phyloP scores from a whole-genome alignment of 139 green algal genomes.

The Closterium sp. region DNA sequence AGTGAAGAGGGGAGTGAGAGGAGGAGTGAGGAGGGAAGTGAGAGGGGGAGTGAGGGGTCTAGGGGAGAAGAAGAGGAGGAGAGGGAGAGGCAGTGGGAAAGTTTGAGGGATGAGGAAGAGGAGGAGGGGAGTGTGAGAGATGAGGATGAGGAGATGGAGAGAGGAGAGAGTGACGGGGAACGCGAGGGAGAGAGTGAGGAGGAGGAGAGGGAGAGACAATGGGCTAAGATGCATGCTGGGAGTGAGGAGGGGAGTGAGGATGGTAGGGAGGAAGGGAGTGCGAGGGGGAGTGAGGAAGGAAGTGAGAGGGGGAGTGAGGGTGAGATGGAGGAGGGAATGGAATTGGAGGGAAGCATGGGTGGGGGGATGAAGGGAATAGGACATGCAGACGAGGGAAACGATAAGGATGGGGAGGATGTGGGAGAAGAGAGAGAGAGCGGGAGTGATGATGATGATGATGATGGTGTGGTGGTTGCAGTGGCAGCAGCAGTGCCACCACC shows the following conservation, averaged over 20 bases:
- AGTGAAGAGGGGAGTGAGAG: no score
- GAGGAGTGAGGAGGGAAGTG: not conserved
- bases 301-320: not conserved
- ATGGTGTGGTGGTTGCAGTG: not conserved
- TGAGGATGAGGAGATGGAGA: not conserved
- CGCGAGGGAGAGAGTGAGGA: not conserved
- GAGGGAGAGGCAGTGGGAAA: not conserved
- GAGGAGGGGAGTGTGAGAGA: not conserved
- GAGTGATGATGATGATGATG: not conserved
- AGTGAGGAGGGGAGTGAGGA: slow-evolving; percentile 2
- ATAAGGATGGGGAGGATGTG: not conserved
- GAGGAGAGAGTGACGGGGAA: not conserved
- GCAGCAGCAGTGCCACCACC: not conserved
- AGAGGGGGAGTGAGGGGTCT: not conserved
- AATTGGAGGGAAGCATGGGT: no score
- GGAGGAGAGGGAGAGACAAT: not conserved
- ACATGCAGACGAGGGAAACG: not conserved
- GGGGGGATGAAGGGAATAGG: not conserved
- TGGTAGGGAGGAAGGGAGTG: not conserved
- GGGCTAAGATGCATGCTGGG: not conserved
- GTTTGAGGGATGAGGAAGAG: not conserved
- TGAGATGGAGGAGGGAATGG: not conserved
- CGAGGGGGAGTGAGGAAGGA: not conserved
- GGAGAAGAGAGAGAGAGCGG: slow-evolving; percentile 3
- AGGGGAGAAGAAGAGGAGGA: not conserved